Evolutionary conservation across 148 eudicot species (phyloP).

Genomic region (Fagopyrum homotropicum): DNA sequence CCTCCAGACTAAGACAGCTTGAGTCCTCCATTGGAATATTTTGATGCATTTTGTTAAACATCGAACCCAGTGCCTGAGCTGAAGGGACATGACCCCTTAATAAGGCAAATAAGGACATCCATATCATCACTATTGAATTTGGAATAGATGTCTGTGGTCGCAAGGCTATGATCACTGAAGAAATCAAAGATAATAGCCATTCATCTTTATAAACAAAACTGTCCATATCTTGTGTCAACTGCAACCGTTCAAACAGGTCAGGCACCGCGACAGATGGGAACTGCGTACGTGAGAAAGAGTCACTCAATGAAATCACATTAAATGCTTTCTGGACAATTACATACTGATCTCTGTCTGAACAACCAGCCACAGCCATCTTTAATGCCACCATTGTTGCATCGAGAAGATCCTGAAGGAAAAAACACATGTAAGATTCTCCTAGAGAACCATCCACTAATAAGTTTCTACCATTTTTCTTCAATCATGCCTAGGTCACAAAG

Average conservation of each 20-base stretch:
- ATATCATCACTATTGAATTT: slow-evolving; percentile 30
- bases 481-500: background rate
- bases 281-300: slow-evolving; percentile 24
- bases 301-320: slow-evolving; percentile 33
- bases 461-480: background rate
- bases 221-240: slow-evolving; percentile 21
- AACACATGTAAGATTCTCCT: slow-evolving; percentile 14
- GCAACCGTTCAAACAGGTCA: slow-evolving; percentile 28
- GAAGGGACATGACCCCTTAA: slow-evolving; percentile 60
- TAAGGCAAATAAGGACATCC: slow-evolving; percentile 36
- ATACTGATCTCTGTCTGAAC: slow-evolving; percentile 55
- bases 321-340: slow-evolving; percentile 52
- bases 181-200: slow-evolving; percentile 70
- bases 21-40: slow-evolving; percentile 26
- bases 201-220: slow-evolving; percentile 37
- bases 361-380: slow-evolving; percentile 62
- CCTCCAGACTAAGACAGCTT: slow-evolving; percentile 40
- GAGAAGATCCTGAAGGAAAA: slow-evolving; percentile 57
- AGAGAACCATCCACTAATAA: background rate
- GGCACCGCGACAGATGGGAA: slow-evolving; percentile 20
- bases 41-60: slow-evolving; percentile 66
- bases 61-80: slow-evolving; percentile 94
- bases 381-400: slow-evolving; percentile 56
- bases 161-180: slow-evolving; percentile 70
- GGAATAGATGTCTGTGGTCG: slow-evolving; percentile 57